A percentile compares a stretch with the other conserved stretches of the same genome.
Evolutionary conservation across 257 asterid species (phyloP).

Genomic region (Solanum verrucosum): DNA sequence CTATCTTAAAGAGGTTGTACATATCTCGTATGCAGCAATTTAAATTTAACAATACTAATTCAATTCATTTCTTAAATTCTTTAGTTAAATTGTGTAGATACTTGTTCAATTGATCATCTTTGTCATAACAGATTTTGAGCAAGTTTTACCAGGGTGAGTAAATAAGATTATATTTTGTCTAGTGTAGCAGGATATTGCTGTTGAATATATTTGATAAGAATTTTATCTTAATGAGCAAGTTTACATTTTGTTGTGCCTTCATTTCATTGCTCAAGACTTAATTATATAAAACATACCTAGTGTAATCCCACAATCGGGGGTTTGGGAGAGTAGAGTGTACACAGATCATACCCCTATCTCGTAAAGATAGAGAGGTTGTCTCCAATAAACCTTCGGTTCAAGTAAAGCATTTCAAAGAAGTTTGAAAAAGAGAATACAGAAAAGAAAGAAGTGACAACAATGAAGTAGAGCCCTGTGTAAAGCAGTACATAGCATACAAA

Average conservation of each 20-base stretch:
- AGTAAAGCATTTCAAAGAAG: neutral
- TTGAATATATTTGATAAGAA: neutral
- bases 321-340: neutral
- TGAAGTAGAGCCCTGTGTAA: neutral
- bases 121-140: neutral
- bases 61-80: neutral
- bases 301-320: neutral
- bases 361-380: neutral
- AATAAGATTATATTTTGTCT: neutral
- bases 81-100: neutral
- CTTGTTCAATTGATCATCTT: neutral
- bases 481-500: neutral
- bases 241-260: neutral
- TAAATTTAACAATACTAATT: neutral
- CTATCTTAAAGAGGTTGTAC: slow-evolving; percentile 2
- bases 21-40: neutral
- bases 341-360: neutral
- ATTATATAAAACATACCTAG: neutral
- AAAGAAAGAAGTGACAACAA: neutral
- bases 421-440: neutral
- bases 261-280: neutral
- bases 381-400: neutral
- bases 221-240: neutral
- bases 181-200: neutral
- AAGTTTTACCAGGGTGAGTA: neutral